Evolutionary conservation across 2,329 filamentous ascomycete genomes (phyloP), one percentile per base, ranked within the genome.

Genomic region (Calonectria multiphialidica): DNA sequence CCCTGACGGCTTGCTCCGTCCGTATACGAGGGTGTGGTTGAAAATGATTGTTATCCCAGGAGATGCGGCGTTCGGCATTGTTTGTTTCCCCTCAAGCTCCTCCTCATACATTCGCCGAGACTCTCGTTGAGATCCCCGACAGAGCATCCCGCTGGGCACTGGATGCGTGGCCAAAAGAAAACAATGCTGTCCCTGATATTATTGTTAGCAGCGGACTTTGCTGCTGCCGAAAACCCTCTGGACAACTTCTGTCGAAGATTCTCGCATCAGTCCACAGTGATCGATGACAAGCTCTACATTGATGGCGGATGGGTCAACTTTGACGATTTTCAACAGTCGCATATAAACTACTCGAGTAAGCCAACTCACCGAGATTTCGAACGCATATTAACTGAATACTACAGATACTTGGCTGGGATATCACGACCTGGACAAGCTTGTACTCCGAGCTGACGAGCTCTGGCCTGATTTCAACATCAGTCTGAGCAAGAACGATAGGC

Each of bases 251-350:
- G 87, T 74, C 80, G 86, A 44, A 82, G 86, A 37, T 89, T 86
- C 80, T 88, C 87, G 49, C 90, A 92, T 77, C 89, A 91, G 78
- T 89, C 89, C 3, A 85, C 90, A 2, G 83, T 91, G 9, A 85
- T 93, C 45, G 89, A 91, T 78, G 81, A 86, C 33, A 87, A 85
- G 71, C 81, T 93, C 21, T 92, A 90, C 78, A 89, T 92, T 62
- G 90, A 92, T 78, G 90, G 90, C 21, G 90, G 90, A 1, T 83
- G 87, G 55, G 77, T 91, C 21, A 87, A 89, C 76, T 91, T 87
- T 81, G 88, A 86, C 71, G 85, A 87, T 3, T 80, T 88, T 16
- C 78, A 84, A 2, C 80, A 85, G 33, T 86, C 87, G 74, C 82
- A 84, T 0, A 77, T 79, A 8, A 90, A 91, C 72, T 88, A 88